These are phyloP conservation scores for Chlorella sp. DNA, from an alignment of 139 green algal species.

Conservation along the genomic window DNA sequence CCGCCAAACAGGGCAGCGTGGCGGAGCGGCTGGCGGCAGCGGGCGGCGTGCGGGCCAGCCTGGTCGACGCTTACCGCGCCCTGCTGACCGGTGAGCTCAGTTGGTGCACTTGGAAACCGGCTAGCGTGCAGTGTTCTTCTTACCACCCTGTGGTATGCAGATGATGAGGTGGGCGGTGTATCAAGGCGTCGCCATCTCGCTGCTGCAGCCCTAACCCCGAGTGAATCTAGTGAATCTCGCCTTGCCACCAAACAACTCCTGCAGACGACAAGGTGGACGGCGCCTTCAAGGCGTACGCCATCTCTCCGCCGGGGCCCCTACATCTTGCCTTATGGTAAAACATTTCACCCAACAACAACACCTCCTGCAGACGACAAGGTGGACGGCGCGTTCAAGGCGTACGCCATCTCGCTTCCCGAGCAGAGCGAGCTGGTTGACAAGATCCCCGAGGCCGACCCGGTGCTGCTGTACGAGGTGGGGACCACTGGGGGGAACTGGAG, in stretches of 20 bases:
- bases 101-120: background rate
- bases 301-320: slow-evolving; percentile 68
- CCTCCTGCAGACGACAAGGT: slow-evolving; percentile 37
- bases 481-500: too few relatives aligned
- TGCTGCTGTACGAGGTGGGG: slow-evolving; percentile 66
- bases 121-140: background rate
- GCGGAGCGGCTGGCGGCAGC: slow-evolving; percentile 41
- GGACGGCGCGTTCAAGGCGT: slow-evolving; percentile 78
- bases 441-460: slow-evolving; percentile 77
- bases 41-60: slow-evolving; percentile 62
- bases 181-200: too few relatives aligned
- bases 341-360: too few relatives aligned
- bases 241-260: too few relatives aligned
- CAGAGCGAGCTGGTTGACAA: slow-evolving; percentile 79
- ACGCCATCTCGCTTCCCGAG: slow-evolving; percentile 72
- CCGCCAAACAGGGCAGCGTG: slow-evolving; percentile 6
- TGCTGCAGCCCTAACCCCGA: too few relatives aligned
- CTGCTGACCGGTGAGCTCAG: slow-evolving; percentile 47
- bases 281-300: slow-evolving; percentile 72
- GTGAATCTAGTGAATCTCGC: too few relatives aligned
- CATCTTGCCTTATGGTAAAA: too few relatives aligned
- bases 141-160: too few relatives aligned
- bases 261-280: slow-evolving; percentile 64
- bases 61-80: slow-evolving; percentile 71
- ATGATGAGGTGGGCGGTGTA: too few relatives aligned